Base-by-base conservation (phyloP, 495 filamentous ascomycete species). In the Lophiotrema nucula region DNA sequence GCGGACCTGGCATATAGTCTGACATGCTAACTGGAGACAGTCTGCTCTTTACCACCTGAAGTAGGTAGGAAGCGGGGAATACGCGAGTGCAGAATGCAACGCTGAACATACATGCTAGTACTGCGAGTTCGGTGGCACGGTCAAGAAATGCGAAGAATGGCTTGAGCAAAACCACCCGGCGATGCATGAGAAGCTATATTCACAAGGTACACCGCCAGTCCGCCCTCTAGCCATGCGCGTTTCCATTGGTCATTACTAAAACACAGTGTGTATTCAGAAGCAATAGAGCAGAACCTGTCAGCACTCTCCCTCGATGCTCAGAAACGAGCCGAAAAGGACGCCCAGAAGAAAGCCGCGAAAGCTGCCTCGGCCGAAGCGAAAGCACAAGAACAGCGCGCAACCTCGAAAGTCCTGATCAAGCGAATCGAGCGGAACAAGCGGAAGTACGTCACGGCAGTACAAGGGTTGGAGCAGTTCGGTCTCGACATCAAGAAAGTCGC, bases 141-240 rank as follows among this genome's bases (percentile, higher is more conserved):
- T 87, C n/a, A 95, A 90, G 74, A 97, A 96, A 77, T 98, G 93
- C 73, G 87, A 92, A 69, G 89, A 96, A 70, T 98, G 93, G 93
- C 80, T 98, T 11, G 79, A 90, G 65, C 83, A 87, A 42, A 77
- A 81, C 38, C 79, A 95, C 55, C 81, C 86, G 0, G 77, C 81
- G 38, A 73, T 96, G 72, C 91, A 96, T 70, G 71, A 79, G 46
- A 77, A 74, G 60, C 76, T 97, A 70, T 96, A 96, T 76, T 93
- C 90, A 39, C 82, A 87, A 71, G 90, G 91, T 92, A 72, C 57
- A n/a, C n/a, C n/a, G n/a, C n/a, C n/a, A n/a, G n/a, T n/a, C n/a
- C n/a, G n/a, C n/a, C n/a, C n/a, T n/a, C n/a, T n/a, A n/a, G n/a
- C n/a, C n/a, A n/a, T n/a, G n/a, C n/a, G n/a, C n/a, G n/a, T n/a